Evolutionary conservation across 805 yeast genomes (phyloP).

Genomic region (Blastobotrys attinorum): DNA sequence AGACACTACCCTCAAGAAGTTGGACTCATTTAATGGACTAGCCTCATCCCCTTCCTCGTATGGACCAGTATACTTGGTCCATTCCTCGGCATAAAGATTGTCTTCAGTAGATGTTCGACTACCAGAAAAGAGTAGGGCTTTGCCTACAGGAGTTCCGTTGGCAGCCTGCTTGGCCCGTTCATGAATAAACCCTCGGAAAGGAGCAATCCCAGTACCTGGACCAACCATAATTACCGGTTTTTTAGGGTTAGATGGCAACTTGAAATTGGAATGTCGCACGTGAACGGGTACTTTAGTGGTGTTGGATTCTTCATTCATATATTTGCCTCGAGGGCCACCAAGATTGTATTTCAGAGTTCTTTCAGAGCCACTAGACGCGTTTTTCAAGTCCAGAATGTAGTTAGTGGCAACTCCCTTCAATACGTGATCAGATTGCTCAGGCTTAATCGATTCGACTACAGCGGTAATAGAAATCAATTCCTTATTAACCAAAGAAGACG

Average conservation of each 20-base stretch:
- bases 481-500: slow-evolving; percentile 74
- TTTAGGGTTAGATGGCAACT: slow-evolving; percentile 76
- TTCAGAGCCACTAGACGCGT: slow-evolving; percentile 43
- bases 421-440: slow-evolving; percentile 29
- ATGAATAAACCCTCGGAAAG: slow-evolving; percentile 90
- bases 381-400: slow-evolving; percentile 64
- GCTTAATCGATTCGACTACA: slow-evolving; percentile 65
- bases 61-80: slow-evolving; percentile 52
- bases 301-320: slow-evolving; percentile 28
- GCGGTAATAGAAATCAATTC: slow-evolving; percentile 77
- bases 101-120: slow-evolving; percentile 76
- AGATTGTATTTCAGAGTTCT: slow-evolving; percentile 54
- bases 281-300: slow-evolving; percentile 74
- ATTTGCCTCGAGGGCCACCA: slow-evolving; percentile 71
- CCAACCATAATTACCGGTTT: slow-evolving; percentile 89
- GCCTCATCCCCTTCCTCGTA: slow-evolving; percentile 11
- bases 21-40: slow-evolving; percentile 9
- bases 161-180: slow-evolving; percentile 62
- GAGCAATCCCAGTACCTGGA: slow-evolving; percentile 99
- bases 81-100: slow-evolving; percentile 80
- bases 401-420: slow-evolving; percentile 88
- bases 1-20: slow-evolving; percentile 47
- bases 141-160: slow-evolving; percentile 53
- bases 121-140: slow-evolving; percentile 75
- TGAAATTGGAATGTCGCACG: slow-evolving; percentile 90